Conservation (phyloP, 352 stramenopile species). For the Pythium utonaiense region DNA sequence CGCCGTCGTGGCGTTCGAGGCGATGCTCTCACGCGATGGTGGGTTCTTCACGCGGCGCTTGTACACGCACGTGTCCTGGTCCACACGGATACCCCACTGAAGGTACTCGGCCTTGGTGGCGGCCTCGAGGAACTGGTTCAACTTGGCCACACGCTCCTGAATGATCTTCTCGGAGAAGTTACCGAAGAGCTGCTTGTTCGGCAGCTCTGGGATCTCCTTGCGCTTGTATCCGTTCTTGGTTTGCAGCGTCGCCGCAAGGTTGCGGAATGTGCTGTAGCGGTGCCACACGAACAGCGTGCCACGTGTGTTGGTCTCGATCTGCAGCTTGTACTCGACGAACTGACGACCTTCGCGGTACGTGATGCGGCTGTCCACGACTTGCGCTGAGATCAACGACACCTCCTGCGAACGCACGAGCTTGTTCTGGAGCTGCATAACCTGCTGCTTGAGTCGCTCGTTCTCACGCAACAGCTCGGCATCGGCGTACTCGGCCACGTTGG, state of each 20-base stretch:
- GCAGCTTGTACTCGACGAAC: conserved; percentile 55
- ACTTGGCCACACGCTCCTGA: conserved; percentile 37
- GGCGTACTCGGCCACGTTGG: conserved; percentile 32
- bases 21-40: conserved; percentile 23
- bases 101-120: conserved; percentile 40
- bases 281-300: conserved; percentile 46
- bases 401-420: conserved; percentile 39
- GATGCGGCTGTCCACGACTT: conserved; percentile 37
- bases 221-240: conserved; percentile 37
- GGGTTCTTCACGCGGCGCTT: conserved; percentile 37
- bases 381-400: conserved; percentile 30
- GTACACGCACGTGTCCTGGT: conserved; percentile 47
- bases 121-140: conserved; percentile 45
- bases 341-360: conserved; percentile 32
- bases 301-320: conserved; percentile 41
- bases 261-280: conserved; percentile 44
- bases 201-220: conserved; percentile 40
- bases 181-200: conserved; percentile 43
- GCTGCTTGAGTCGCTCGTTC: conserved; percentile 34
- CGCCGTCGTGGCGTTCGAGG: conserved; percentile 19
- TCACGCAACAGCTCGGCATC: conserved; percentile 31
- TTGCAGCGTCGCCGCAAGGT: conserved; percentile 36
- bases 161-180: conserved; percentile 39
- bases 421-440: conserved; percentile 35
- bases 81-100: conserved; percentile 48